Evolutionary conservation across 257 asterid species (phyloP).

Genomic region (Solanum verrucosum): DNA sequence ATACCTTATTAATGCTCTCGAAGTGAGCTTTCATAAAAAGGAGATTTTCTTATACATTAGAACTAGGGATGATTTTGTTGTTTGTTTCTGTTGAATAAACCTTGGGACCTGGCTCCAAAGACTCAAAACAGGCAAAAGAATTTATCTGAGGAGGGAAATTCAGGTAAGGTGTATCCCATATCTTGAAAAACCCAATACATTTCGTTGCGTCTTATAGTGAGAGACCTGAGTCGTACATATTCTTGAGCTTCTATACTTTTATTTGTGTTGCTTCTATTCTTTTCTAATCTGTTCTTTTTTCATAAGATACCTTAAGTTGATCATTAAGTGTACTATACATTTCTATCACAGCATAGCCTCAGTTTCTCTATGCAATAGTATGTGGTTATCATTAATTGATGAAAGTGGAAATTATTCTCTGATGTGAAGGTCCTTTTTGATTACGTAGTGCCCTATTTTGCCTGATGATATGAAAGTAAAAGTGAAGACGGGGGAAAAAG

Average conservation of each 20-base stretch:
- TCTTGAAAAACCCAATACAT: not conserved
- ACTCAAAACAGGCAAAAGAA: not conserved
- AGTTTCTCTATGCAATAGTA: not conserved
- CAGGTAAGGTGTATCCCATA: not conserved
- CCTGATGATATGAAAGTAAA: slow-evolving; percentile 30
- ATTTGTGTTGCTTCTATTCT: not conserved
- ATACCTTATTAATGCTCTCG: not conserved
- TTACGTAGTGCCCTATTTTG: slow-evolving; percentile 3
- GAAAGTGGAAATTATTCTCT: not conserved
- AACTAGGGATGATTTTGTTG: not conserved
- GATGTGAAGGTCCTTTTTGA: not conserved
- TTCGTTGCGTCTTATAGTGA: not conserved
- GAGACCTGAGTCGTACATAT: not conserved
- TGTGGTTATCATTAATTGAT: not conserved
- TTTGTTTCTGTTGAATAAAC: not conserved
- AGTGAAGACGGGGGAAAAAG: not conserved
- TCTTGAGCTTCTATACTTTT: not conserved
- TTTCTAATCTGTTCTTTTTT: not conserved
- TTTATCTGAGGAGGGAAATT: not conserved
- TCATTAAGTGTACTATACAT: not conserved
- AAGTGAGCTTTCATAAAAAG: not conserved
- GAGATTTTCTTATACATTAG: not conserved
- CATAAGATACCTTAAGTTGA: not conserved
- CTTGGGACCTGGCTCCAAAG: not conserved
- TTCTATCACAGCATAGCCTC: not conserved